Base-by-base conservation (phyloP, 805 yeast species). In the Ogataea trehalophila region DNA sequence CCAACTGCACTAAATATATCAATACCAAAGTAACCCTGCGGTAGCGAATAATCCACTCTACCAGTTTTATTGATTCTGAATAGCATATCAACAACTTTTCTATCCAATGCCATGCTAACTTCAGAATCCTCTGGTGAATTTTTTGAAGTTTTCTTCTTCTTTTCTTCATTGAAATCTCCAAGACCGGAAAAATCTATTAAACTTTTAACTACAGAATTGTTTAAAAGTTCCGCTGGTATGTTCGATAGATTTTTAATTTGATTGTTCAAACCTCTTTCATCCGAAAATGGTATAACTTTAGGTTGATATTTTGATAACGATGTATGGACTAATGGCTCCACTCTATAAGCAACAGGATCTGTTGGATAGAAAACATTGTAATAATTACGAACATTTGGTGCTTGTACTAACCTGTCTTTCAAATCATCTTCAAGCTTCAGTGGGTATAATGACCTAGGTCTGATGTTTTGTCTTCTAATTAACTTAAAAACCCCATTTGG, bases 311-410 rank as follows among this genome's bases (percentile, higher is more conserved):
- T 61, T 0, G 80, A 68, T 53, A 83, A 72, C 50, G 60, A 66
- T 18, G 74, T 71, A 50, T 71, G 67, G 5, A 91, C 75, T 48
- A 92, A 68, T 1, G 99, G 99, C 64, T 92, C 99, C 48, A 91
- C 67, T 46, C 98, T 72, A 58, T 91, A 89, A 0, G 92, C 91
- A 37, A 94, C 83, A 0, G 97, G 96, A 61, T 92, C 99, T 54
- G 95, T 84, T 0, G 92, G 87, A 56, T 92, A 95, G 68, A 86
- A 89, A 6, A 94, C 68, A 60, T 92, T 92, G 68, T 85, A 94
- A 39, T 86, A 64, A 57, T 86, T 85, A 2, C 72, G 67, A 52
- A 85, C 83, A 33, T 74, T 75, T 4, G 94, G 89, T 3, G 76
- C 65, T 8, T 70, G 64, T 4, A 57, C 47, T 18, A 45, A 42